Base-by-base conservation (phyloP, 345 rosid genomes). In the Psidium guajava region DNA sequence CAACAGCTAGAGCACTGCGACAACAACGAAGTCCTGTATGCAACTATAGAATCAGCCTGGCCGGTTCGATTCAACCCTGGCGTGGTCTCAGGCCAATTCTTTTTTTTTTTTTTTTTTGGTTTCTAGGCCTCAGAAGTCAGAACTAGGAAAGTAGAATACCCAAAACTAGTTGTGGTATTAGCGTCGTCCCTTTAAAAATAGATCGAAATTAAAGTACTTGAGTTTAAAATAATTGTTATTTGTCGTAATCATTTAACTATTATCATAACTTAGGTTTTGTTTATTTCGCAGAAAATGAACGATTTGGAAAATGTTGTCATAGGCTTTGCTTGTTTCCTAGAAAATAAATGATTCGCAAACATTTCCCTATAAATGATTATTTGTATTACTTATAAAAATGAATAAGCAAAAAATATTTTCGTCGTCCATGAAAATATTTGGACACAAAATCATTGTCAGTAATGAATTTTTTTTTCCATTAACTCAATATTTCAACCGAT, bases 281-380 rank as follows among this genome's bases (percentile, higher is more conserved):
- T 57, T 25, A 25, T 57, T 57, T 57, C 1, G 0, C 7, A 3
- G 0, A 57, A 57, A 57, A 5, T 0, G 6, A 11, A 24, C 0
- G 1, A 25, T 24, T 57, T 24, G 0, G 3, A 49, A 49, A 49
- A 49, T 1, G 2, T 49, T 49, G 9, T 49, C 10, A 6, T n/a
- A 58, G 8, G 18, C 18, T 58, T 2, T 0, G 14, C 11, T 57
- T 57, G n/a, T 57, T 57, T 57, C 0, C 0, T 1, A 0, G 0
- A 57, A 57, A 57, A 5, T 0, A 0, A 24, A 57, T 0, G 1
- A 25, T 24, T 57, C 11, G 0, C 9, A 49, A 49, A 49, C 9
- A 14, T 51, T 12, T 11, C 12, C 16, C 11, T 1, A 51, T 2
- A 51, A 51, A 12, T n/a, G 0, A n/a, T n/a, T 0, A 3, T 4